Evolutionary conservation across 768 basidiomycete species (phyloP).

Genomic region (Holtermannia corniformis): DNA sequence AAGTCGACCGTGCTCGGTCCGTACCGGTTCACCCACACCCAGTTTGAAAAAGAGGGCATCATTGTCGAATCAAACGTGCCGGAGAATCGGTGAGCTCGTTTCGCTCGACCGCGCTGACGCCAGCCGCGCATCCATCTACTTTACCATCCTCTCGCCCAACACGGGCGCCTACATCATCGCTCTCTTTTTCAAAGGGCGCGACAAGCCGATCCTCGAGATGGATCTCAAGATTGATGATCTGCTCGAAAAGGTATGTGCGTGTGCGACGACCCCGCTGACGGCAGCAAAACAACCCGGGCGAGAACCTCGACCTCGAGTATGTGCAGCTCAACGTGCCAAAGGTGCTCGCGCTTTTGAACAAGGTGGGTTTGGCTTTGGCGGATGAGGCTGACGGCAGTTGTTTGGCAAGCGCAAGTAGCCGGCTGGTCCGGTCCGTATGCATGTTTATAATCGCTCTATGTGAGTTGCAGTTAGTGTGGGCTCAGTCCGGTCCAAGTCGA

Average conservation of each 20-base stretch:
- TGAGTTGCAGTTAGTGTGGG: too few relatives aligned
- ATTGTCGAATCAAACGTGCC: slow-evolving; percentile 99
- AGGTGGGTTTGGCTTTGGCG: slow-evolving; percentile 47
- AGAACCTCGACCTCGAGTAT: slow-evolving; percentile 90
- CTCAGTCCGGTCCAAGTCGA: too few relatives aligned
- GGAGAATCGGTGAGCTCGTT: slow-evolving; percentile 69
- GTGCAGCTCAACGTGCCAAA: slow-evolving; percentile 95
- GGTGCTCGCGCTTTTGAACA: slow-evolving; percentile 81
- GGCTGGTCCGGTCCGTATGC: neutral
- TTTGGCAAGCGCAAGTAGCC: slow-evolving; percentile 59
- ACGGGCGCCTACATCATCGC: slow-evolving; percentile 99
- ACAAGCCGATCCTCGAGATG: slow-evolving; percentile 99
- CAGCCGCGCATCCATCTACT: slow-evolving; percentile 95
- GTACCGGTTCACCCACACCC: slow-evolving; percentile 94
- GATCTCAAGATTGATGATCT: slow-evolving; percentile 97
- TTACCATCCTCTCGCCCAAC: slow-evolving; percentile 95
- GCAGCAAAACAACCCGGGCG: slow-evolving; percentile 99
- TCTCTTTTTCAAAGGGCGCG: slow-evolving; percentile 94
- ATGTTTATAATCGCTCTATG: neutral
- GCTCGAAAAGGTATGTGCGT: slow-evolving; percentile 71
- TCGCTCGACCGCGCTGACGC: neutral
- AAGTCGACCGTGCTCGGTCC: slow-evolving; percentile 86
- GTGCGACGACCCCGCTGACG: neutral
- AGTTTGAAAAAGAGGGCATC: slow-evolving; percentile 97
- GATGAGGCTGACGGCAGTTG: neutral